Percentiles rank a stretch among this genome's conserved stretches.
These are phyloP conservation scores for Dentipellis fragilis DNA, from an alignment of 768 basidiomycete species.

Conservation along the genomic window DNA sequence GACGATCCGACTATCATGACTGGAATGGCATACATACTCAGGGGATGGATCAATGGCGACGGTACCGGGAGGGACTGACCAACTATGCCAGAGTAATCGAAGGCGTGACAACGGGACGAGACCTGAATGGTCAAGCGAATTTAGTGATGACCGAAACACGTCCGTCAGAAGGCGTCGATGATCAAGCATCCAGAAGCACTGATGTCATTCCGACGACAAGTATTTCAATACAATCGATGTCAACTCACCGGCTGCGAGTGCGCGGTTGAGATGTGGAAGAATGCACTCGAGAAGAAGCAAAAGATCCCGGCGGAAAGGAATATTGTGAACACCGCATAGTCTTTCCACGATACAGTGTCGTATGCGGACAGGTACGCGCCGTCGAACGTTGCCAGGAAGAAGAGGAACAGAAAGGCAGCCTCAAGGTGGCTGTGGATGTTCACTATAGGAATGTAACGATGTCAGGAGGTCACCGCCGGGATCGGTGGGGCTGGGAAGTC, in stretches of 20 bases:
- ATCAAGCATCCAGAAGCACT: no score
- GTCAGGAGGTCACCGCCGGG: not conserved
- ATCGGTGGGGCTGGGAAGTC: not conserved
- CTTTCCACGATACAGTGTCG: slow-evolving; percentile 47
- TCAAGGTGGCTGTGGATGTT: slow-evolving; percentile 82
- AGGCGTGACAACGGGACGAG: slow-evolving; percentile 45
- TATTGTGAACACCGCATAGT: slow-evolving; percentile 46
- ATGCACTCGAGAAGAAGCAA: slow-evolving; percentile 62
- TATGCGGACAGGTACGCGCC: slow-evolving; percentile 40
- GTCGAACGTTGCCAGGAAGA: slow-evolving; percentile 45
- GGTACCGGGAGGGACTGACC: slow-evolving; percentile 23
- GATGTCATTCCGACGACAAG: no score
- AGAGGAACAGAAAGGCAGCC: slow-evolving; percentile 53
- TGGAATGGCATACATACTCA: slow-evolving; percentile 14
- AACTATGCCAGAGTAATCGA: slow-evolving; percentile 79
- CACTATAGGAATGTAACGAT: slow-evolving; percentile 31
- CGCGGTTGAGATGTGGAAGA: slow-evolving; percentile 63
- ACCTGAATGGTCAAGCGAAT: slow-evolving; percentile 30
- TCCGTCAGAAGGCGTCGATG: not conserved
- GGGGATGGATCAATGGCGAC: not conserved
- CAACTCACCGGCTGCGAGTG: slow-evolving; percentile 58
- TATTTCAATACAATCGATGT: not conserved
- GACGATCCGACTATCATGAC: slow-evolving; percentile 72
- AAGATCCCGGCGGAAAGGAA: slow-evolving; percentile 67
- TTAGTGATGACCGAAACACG: not conserved